These are phyloP conservation scores for Bryoglossum gracile DNA, from an alignment of 495 filamentous ascomycete genomes.

Conservation along the genomic window DNA sequence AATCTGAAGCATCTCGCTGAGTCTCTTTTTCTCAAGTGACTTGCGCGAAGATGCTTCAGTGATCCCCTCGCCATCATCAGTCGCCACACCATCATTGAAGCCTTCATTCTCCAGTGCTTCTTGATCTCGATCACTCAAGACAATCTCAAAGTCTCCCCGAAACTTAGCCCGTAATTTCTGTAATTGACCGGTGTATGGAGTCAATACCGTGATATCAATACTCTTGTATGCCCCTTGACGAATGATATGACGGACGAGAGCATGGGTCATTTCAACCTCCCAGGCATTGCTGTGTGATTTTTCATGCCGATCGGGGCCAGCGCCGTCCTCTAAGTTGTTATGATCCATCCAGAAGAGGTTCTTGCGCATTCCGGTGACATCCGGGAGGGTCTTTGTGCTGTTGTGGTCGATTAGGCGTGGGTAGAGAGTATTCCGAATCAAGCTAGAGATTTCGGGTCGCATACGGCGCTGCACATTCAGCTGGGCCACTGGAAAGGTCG, in stretches of 20 bases:
- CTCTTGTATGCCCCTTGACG: conserved; percentile 56
- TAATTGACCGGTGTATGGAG: conserved; percentile 84
- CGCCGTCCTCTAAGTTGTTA: conserved; percentile 42
- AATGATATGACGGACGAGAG: conserved; percentile 63
- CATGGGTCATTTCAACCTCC: conserved; percentile 58
- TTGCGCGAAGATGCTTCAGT: not conserved
- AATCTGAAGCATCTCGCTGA: conserved; percentile 52
- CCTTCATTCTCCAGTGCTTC: conserved; percentile 50
- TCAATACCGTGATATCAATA: conserved; percentile 70
- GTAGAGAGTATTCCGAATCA: conserved; percentile 55
- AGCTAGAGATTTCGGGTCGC: conserved; percentile 55
- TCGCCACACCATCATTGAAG: conserved; percentile 15
- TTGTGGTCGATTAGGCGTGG: conserved; percentile 60
- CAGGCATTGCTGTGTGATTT: conserved; percentile 47
- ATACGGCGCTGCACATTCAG: conserved; percentile 66
- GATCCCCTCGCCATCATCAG: conserved; percentile 13
- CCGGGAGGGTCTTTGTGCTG: conserved; percentile 47
- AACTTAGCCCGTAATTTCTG: conserved; percentile 49
- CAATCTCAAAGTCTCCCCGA: conserved; percentile 46
- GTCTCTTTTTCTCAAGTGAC: conserved; percentile 36
- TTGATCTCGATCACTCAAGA: conserved; percentile 60
- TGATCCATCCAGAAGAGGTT: conserved; percentile 75
- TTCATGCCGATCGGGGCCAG: conserved; percentile 28
- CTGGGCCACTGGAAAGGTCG: conserved; percentile 31
- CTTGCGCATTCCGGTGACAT: conserved; percentile 73